Evolutionary conservation across 441 rosid genomes (phyloP).

Genomic region (Manihot esculenta): DNA sequence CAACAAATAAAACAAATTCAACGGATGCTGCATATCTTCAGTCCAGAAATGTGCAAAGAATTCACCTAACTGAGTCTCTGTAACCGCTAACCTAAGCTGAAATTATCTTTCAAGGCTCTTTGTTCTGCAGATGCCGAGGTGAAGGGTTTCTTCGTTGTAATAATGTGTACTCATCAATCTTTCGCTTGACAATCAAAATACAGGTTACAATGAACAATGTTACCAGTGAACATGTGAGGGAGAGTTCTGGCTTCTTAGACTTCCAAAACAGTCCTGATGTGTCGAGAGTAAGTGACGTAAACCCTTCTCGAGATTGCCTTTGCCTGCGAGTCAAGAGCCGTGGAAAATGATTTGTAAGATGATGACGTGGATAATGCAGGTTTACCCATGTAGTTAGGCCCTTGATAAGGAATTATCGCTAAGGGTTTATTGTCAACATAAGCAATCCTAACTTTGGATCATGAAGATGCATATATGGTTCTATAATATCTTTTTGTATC

Average conservation of each 20-base stretch:
- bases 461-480: not conserved
- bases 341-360: not conserved
- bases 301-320: slow-evolving; percentile 42
- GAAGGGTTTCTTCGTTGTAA: slow-evolving; percentile 12
- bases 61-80: not conserved
- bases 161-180: slow-evolving; percentile 18
- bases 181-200: slow-evolving; percentile 23
- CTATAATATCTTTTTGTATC: not conserved
- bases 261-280: slow-evolving; percentile 24
- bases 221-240: slow-evolving; percentile 24
- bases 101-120: slow-evolving; percentile 2
- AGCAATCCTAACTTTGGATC: not conserved
- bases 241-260: slow-evolving; percentile 29
- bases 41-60: not conserved
- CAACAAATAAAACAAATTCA: not conserved
- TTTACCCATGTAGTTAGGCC: not conserved
- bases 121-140: not conserved
- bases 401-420: not conserved
- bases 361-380: not conserved
- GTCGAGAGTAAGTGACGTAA: slow-evolving; percentile 40
- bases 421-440: no score
- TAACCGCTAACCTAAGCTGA: slow-evolving; percentile 4
- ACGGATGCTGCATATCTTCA: not conserved
- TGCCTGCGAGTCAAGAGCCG: slow-evolving; percentile 33
- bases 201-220: slow-evolving; percentile 34